Conservation (phyloP, 2,329 filamentous ascomycete genomes). For the Sporothrix pseudoabietina region DNA sequence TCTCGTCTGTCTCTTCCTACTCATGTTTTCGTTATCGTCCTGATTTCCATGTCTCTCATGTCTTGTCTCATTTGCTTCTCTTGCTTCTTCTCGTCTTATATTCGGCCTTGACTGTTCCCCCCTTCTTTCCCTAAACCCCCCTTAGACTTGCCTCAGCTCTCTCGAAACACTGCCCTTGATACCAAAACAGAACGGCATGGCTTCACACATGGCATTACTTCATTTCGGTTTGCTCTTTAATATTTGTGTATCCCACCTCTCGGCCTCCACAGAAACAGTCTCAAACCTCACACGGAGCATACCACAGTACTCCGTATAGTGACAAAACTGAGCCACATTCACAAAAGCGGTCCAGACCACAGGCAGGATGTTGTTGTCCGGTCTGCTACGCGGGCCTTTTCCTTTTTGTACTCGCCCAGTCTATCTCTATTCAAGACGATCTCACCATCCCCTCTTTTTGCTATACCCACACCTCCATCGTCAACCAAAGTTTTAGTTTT, state of each 20-base stretch:
- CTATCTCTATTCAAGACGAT: background rate
- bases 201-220: background rate
- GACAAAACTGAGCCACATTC: background rate
- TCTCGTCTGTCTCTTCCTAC: background rate
- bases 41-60: background rate
- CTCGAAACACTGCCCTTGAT: background rate
- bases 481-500: background rate
- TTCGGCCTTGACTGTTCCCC: conserved; percentile 16
- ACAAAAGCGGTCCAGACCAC: background rate
- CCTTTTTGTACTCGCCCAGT: background rate
- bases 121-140: background rate
- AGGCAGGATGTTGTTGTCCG: conserved; percentile 1
- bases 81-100: conserved; percentile 13
- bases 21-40: background rate
- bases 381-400: background rate
- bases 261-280: conserved; percentile 11
- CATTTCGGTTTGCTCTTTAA: background rate
- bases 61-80: conserved; percentile 3
- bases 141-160: conserved; percentile 10
- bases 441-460: conserved; percentile 17
- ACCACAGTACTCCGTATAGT: background rate
- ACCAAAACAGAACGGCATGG: background rate
- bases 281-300: background rate
- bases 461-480: conserved; percentile 25
- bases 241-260: background rate